phyloP scores from a whole-genome alignment of 2,329 filamentous ascomycete genomes.

The Amauroascus verrucosus region DNA sequence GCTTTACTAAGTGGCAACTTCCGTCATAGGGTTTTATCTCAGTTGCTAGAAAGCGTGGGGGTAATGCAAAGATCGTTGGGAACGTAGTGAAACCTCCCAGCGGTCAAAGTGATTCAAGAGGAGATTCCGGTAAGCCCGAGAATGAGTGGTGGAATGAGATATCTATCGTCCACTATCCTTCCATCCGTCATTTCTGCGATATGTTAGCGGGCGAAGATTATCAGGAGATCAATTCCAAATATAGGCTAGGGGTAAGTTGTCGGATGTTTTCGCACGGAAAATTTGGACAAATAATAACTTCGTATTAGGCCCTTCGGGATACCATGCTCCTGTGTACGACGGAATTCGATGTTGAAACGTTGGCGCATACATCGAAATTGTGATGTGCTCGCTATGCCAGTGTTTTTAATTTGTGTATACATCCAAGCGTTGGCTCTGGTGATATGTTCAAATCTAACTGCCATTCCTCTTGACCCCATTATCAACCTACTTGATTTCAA shows the following conservation, averaged over 20 bases:
- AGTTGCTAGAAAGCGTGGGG: slow-evolving; percentile 46
- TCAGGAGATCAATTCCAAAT: slow-evolving; percentile 47
- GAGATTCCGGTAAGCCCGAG: slow-evolving; percentile 17
- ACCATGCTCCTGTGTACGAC: slow-evolving; percentile 46
- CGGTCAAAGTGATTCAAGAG: slow-evolving; percentile 21
- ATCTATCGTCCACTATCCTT: slow-evolving; percentile 55
- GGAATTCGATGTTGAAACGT: slow-evolving; percentile 37
- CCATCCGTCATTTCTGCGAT: slow-evolving; percentile 51
- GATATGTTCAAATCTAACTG: no score
- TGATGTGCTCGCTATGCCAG: slow-evolving; percentile 12
- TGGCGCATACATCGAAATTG: slow-evolving; percentile 20
- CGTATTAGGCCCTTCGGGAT: slow-evolving; percentile 38
- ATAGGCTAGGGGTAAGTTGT: slow-evolving; percentile 37
- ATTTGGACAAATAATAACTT: neutral
- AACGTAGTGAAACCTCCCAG: slow-evolving; percentile 37
- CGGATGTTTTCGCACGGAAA: neutral
- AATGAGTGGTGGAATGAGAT: slow-evolving; percentile 50
- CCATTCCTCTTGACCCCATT: neutral
- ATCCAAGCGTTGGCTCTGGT: no score
- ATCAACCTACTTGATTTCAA: neutral
- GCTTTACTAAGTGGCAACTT: neutral
- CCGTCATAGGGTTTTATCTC: slow-evolving; percentile 25
- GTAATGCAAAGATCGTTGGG: slow-evolving; percentile 52
- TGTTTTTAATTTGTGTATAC: no score
- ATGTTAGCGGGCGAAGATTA: slow-evolving; percentile 51